phyloP scores from a whole-genome alignment of 2,329 filamentous ascomycete genomes.

The Diplodia corticola region DNA sequence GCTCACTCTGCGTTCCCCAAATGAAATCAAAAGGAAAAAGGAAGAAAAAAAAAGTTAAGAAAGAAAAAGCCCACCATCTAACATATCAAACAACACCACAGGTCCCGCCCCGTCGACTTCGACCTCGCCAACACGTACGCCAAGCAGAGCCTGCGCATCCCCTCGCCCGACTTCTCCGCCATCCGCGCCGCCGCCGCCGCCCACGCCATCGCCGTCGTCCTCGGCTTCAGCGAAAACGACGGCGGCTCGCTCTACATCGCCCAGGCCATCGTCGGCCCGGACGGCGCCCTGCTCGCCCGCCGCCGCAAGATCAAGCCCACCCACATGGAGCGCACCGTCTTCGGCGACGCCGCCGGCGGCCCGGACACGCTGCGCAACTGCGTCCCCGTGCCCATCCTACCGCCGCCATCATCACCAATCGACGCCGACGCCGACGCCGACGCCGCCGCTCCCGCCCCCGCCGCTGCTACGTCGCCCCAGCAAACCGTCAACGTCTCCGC shows the following conservation, averaged over 20 bases:
- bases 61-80: neutral
- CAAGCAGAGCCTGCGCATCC: conserved; percentile 44
- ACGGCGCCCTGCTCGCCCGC: conserved; percentile 39
- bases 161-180: conserved; percentile 45
- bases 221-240: conserved; percentile 45
- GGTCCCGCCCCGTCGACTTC: conserved; percentile 45
- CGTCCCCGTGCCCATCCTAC: conserved; percentile 33
- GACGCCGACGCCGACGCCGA: too few species aligned
- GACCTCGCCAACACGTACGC: conserved; percentile 44
- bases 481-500: conserved; percentile 32
- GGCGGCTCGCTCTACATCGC: conserved; percentile 43
- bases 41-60: neutral
- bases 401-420: too few species aligned
- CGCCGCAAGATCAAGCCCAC: conserved; percentile 47
- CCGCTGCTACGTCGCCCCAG: too few species aligned
- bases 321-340: conserved; percentile 49
- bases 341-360: conserved; percentile 41
- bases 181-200: conserved; percentile 41
- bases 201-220: conserved; percentile 38
- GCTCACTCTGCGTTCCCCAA: neutral
- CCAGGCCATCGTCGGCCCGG: conserved; percentile 39
- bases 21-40: neutral
- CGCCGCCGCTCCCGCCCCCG: too few species aligned
- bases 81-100: conserved; percentile 27
- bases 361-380: conserved; percentile 33